Evolutionary conservation across 345 rosid genomes (phyloP).

Genomic region (Laguncularia racemosa): DNA sequence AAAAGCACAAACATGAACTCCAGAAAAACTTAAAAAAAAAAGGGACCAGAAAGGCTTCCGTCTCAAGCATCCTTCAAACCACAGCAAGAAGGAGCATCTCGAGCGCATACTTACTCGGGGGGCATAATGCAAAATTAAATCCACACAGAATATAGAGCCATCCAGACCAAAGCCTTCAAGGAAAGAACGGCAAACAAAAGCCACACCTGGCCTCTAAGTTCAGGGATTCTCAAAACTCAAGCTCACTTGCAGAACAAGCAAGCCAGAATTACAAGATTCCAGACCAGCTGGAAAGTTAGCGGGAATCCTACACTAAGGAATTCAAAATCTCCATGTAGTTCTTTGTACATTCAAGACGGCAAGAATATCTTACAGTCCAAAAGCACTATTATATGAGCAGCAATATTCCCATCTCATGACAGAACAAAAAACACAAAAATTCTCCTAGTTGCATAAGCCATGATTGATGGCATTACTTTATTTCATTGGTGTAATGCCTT

Average conservation of each 20-base stretch:
- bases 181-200: constrained; percentile 29
- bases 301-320: not conserved
- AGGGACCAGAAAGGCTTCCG: constrained; percentile 25
- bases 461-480: no score
- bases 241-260: constrained; percentile 42
- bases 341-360: constrained; percentile 2
- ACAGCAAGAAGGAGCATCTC: constrained; percentile 19
- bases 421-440: not conserved
- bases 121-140: no score
- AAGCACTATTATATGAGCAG: no score
- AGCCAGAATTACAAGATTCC: constrained; percentile 10
- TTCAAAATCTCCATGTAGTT: no score
- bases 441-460: not conserved
- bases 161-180: constrained; percentile 24
- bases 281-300: not conserved
- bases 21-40: constrained; percentile 22
- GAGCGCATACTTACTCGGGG: constrained; percentile 16
- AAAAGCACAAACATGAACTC: constrained; percentile 22
- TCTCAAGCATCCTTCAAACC: constrained; percentile 23
- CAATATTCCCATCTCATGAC: no score
- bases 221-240: constrained; percentile 9
- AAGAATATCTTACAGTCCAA: not conserved
- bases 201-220: constrained; percentile 1
- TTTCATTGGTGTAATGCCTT: no score
- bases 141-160: constrained; percentile 1